A percentile compares a stretch with the other conserved stretches of the same genome.
phyloP scores from a whole-genome alignment of 768 basidiomycete genomes.

The Amanita rubescens region DNA sequence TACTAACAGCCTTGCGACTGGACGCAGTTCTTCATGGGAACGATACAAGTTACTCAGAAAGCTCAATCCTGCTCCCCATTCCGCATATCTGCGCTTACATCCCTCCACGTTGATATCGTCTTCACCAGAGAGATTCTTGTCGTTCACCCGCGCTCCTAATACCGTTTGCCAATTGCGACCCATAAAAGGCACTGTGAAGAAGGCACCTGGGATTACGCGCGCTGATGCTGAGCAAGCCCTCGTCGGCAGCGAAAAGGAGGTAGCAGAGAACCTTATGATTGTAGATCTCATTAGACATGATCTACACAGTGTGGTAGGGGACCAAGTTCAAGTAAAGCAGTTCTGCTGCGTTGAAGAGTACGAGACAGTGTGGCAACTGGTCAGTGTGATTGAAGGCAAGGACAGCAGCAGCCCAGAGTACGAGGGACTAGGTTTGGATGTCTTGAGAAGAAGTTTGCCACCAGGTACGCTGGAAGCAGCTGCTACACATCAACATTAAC shows the following conservation, averaged over 20 bases:
- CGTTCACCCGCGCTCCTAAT: constrained; percentile 58
- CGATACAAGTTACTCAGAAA: constrained; percentile 65
- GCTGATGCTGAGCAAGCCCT: constrained; percentile 58
- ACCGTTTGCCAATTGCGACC: constrained; percentile 79
- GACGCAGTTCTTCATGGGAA: constrained; percentile 54
- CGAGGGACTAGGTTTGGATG: constrained; percentile 64
- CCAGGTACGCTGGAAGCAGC: constrained; percentile 49
- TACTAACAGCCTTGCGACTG: constrained; percentile 29
- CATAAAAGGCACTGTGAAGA: constrained; percentile 88
- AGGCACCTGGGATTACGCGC: constrained; percentile 55
- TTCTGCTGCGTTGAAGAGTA: constrained; percentile 90
- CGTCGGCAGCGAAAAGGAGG: constrained; percentile 72
- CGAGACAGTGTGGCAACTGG: constrained; percentile 91
- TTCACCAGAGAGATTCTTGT: constrained; percentile 89
- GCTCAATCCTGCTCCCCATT: constrained; percentile 85
- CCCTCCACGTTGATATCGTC: constrained; percentile 77
- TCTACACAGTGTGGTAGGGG: constrained; percentile 75
- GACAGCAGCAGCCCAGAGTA: constrained; percentile 22
- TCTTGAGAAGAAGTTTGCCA: constrained; percentile 71
- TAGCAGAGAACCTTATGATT: constrained; percentile 97
- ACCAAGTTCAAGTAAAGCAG: constrained; percentile 73
- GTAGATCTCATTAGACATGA: constrained; percentile 95
- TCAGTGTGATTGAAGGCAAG: constrained; percentile 84
- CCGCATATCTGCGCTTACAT: constrained; percentile 70
- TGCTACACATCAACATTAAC: background rate